phyloP scores from a whole-genome alignment of 2,329 filamentous ascomycete genomes.

The Fusarium coffeatum region DNA sequence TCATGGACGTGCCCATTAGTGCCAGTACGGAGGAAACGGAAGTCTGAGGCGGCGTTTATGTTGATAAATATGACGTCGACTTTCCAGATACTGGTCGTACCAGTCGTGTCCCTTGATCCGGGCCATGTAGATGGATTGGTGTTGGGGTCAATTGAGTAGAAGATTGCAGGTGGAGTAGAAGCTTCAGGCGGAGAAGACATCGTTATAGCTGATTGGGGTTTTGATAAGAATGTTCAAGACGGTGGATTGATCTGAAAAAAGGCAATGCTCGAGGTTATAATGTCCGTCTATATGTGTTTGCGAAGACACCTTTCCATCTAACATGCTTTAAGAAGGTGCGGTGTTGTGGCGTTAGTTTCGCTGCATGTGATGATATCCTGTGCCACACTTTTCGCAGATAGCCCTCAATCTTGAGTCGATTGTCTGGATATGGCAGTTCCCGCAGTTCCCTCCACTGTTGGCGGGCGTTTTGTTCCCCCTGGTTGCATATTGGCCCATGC shows the following conservation, averaged over 20 bases:
- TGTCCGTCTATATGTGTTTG: neutral
- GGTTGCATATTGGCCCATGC: neutral
- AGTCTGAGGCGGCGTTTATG: neutral
- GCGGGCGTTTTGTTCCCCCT: neutral
- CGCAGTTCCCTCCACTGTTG: no score
- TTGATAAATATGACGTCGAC: neutral
- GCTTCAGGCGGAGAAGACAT: neutral
- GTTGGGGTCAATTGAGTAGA: neutral
- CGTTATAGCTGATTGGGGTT: neutral
- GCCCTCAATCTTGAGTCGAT: neutral
- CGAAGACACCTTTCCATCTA: fast-evolving
- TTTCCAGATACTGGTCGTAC: neutral
- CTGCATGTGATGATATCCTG: neutral
- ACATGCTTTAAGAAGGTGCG: neutral
- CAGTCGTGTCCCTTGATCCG: neutral
- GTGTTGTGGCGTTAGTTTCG: neutral
- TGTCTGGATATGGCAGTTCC: neutral
- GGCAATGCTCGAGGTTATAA: fast-evolving
- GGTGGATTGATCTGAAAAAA: neutral
- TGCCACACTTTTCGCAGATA: neutral
- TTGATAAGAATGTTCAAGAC: neutral
- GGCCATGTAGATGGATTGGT: neutral
- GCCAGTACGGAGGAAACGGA: neutral
- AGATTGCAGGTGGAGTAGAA: neutral
- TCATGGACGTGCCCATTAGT: neutral